These are phyloP conservation scores for Pichia kudriavzevii DNA, from an alignment of 1,139 yeast species.

Conservation along the genomic window DNA sequence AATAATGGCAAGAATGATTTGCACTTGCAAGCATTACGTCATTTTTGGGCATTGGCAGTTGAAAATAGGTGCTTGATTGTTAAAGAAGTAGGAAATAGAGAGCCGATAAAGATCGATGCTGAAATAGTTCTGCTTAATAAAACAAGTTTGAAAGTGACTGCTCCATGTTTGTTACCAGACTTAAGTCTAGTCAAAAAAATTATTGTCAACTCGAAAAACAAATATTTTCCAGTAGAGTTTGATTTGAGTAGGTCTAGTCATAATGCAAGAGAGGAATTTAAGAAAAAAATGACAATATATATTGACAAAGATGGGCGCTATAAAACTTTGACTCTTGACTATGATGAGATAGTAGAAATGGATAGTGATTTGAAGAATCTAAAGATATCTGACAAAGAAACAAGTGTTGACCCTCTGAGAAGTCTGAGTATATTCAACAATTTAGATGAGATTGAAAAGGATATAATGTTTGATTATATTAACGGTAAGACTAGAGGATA, in stretches of 20 bases:
- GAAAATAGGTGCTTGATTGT: slow-evolving; percentile 74
- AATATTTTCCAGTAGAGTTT: slow-evolving; percentile 25
- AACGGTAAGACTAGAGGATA: slow-evolving; percentile 16
- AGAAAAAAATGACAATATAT: slow-evolving; percentile 39
- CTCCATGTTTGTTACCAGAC: slow-evolving; percentile 71
- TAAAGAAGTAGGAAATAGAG: slow-evolving; percentile 57
- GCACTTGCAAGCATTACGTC: slow-evolving; percentile 79
- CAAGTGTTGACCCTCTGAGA: slow-evolving; percentile 9
- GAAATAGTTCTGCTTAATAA: slow-evolving; percentile 39
- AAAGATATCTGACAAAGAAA: background rate
- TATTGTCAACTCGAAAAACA: slow-evolving; percentile 20
- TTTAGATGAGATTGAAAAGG: slow-evolving; percentile 33
- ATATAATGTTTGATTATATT: slow-evolving; percentile 26
- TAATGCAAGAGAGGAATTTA: slow-evolving; percentile 37
- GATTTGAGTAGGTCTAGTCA: slow-evolving; percentile 22
- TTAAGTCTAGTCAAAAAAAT: slow-evolving; percentile 43
- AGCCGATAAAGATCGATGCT: slow-evolving; percentile 47
- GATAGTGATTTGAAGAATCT: slow-evolving; percentile 5
- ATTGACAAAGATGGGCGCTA: slow-evolving; percentile 43
- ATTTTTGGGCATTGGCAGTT: slow-evolving; percentile 85
- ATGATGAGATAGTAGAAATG: slow-evolving; percentile 14
- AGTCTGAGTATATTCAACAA: slow-evolving; percentile 27
- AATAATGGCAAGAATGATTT: slow-evolving; percentile 33
- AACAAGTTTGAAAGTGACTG: slow-evolving; percentile 24
- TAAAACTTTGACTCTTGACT: slow-evolving; percentile 24